Percentiles rank a stretch among this genome's conserved stretches.
Conservation (phyloP, 129 eudicot genomes). For the Flaveria sonorensis region DNA sequence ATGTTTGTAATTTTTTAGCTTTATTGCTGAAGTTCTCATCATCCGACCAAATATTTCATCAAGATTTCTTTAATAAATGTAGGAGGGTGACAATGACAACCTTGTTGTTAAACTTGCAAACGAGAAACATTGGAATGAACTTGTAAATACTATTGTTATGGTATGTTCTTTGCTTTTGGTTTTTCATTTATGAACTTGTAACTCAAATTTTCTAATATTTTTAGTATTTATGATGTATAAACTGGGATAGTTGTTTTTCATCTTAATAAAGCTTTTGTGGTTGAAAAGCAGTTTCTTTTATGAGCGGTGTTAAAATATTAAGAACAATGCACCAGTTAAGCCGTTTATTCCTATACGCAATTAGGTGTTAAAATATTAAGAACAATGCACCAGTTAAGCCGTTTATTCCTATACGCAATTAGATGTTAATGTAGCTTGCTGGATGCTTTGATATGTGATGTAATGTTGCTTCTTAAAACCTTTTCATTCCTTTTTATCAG, state of each 20-base stretch:
- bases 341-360: no score
- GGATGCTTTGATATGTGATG: neutral
- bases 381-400: no score
- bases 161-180: conserved; percentile 42
- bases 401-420: no score
- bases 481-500: no score
- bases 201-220: neutral
- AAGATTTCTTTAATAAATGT: conserved; percentile 24
- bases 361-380: no score
- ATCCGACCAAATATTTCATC: conserved; percentile 12
- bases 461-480: no score
- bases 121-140: conserved; percentile 97
- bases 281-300: no score
- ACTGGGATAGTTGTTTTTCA: neutral
- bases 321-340: no score
- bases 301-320: no score
- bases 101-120: conserved; percentile 86
- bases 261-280: no score
- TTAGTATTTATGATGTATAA: neutral
- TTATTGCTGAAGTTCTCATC: neutral
- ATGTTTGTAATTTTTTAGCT: conserved; percentile 20
- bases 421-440: neutral
- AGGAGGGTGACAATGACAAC: conserved; percentile 90
- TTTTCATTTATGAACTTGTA: neutral
- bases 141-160: conserved; percentile 89